Evolutionary conservation across 1,139 yeast genomes (phyloP).

Genomic region (Kurtzmaniella quercitrusa): DNA sequence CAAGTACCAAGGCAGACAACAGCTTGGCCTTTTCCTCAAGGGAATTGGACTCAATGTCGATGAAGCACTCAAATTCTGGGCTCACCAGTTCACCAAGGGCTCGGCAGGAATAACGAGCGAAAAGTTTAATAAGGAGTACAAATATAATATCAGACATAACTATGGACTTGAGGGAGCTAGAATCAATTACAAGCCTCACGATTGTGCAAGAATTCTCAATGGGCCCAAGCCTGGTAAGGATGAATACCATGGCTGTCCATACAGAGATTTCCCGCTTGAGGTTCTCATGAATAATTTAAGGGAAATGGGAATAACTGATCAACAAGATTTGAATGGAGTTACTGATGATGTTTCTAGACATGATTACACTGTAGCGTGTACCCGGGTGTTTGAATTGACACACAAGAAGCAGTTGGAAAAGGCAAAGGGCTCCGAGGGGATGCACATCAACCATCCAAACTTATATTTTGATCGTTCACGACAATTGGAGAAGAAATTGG

Average conservation of each 20-base stretch:
- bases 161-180: constrained; percentile 93
- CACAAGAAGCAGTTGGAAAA: constrained; percentile 48
- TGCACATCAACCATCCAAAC: constrained; percentile 79
- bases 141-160: constrained; percentile 79
- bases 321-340: constrained; percentile 56
- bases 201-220: constrained; percentile 70
- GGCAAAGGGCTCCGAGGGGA: constrained; percentile 41
- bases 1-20: constrained; percentile 79
- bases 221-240: constrained; percentile 68
- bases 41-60: constrained; percentile 86
- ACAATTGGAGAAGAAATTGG: constrained; percentile 28
- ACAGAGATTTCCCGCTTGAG: constrained; percentile 67
- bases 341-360: constrained; percentile 60
- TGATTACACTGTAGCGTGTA: constrained; percentile 82
- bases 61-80: constrained; percentile 87
- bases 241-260: constrained; percentile 92
- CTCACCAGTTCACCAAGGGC: constrained; percentile 59
- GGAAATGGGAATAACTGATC: constrained; percentile 68
- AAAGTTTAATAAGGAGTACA: constrained; percentile 80
- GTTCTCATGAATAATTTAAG: constrained; percentile 51
- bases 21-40: constrained; percentile 76
- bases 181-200: constrained; percentile 80
- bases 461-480: constrained; percentile 77
- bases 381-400: constrained; percentile 81
- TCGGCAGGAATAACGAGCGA: constrained; percentile 54